Percentiles rank a stretch among this genome's conserved stretches.
These are phyloP conservation scores for Hirsutella minnesotensis DNA, from an alignment of 2,329 filamentous ascomycete genomes.

Conservation along the genomic window DNA sequence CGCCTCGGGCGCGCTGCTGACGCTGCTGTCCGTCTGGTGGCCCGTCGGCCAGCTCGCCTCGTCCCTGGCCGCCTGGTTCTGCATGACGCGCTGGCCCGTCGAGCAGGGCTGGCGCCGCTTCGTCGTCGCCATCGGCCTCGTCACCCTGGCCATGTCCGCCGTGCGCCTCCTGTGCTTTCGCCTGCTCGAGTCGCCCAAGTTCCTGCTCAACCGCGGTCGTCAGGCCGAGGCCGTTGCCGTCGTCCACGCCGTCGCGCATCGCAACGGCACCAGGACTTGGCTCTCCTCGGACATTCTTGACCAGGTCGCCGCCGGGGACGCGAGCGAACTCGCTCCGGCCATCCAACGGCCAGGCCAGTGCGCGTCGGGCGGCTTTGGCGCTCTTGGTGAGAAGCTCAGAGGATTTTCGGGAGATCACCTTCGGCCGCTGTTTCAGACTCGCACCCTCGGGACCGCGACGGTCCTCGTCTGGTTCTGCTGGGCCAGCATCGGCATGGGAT, in stretches of 20 bases:
- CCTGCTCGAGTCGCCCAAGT: slow-evolving; percentile 79
- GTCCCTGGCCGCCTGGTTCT: slow-evolving; percentile 63
- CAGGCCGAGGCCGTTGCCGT: slow-evolving; percentile 71
- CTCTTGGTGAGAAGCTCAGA: slow-evolving; percentile 43
- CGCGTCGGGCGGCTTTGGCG: neutral
- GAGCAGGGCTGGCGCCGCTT: slow-evolving; percentile 71
- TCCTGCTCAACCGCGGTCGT: slow-evolving; percentile 61
- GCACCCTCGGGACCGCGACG: slow-evolving; percentile 39
- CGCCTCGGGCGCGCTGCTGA: slow-evolving; percentile 60
- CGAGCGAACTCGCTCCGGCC: neutral
- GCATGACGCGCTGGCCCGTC: slow-evolving; percentile 55
- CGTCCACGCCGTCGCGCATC: slow-evolving; percentile 64
- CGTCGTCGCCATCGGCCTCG: slow-evolving; percentile 55
- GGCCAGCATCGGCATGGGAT: slow-evolving; percentile 75
- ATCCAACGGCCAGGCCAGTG: slow-evolving; percentile 10
- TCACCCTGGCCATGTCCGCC: slow-evolving; percentile 68
- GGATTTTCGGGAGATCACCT: slow-evolving; percentile 59
- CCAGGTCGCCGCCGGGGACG: slow-evolving; percentile 32
- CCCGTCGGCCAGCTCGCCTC: slow-evolving; percentile 68
- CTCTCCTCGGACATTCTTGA: slow-evolving; percentile 60
- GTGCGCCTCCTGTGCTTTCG: slow-evolving; percentile 70
- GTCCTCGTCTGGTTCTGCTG: slow-evolving; percentile 64
- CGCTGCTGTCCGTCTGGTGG: slow-evolving; percentile 79
- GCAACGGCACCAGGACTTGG: slow-evolving; percentile 61
- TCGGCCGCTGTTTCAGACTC: slow-evolving; percentile 49